These are phyloP conservation scores for Lepraria neglecta DNA, from an alignment of 495 filamentous ascomycete genomes.

Conservation along the genomic window DNA sequence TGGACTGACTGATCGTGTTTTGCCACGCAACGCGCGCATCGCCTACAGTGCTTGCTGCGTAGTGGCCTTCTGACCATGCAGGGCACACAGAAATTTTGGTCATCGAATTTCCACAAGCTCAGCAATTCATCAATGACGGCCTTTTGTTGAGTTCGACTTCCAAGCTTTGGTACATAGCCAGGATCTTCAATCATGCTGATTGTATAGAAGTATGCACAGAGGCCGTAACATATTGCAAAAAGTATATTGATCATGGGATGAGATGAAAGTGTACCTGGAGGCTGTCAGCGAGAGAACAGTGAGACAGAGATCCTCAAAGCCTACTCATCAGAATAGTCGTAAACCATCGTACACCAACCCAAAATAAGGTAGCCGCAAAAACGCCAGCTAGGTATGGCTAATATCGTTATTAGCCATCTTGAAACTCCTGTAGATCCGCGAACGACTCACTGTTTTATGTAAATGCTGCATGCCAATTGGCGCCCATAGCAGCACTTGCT, in stretches of 20 bases:
- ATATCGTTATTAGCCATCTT: constrained; percentile 13
- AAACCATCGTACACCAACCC: constrained; percentile 71
- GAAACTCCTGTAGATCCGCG: background rate
- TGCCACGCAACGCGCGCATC: constrained; percentile 85
- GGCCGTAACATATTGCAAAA: constrained; percentile 56
- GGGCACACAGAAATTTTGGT: constrained; percentile 82
- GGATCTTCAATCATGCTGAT: constrained; percentile 82
- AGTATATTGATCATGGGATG: constrained; percentile 66
- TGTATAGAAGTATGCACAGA: constrained; percentile 80
- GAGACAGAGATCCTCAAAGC: constrained; percentile 26
- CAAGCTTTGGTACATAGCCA: constrained; percentile 88
- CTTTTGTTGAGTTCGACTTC: constrained; percentile 80
- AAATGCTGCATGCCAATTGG: constrained; percentile 79
- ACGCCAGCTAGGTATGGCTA: constrained; percentile 89
- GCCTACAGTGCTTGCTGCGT: constrained; percentile 89
- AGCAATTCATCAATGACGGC: constrained; percentile 80
- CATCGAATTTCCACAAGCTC: constrained; percentile 80
- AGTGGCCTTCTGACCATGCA: constrained; percentile 92
- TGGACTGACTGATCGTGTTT: constrained; percentile 89
- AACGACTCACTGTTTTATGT: constrained; percentile 68
- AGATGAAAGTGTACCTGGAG: constrained; percentile 54
- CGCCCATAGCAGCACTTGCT: constrained; percentile 70
- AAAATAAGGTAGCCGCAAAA: constrained; percentile 81
- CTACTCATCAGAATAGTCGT: constrained; percentile 64
- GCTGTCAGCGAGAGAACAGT: constrained; percentile 27